Evolutionary conservation across 306 rosid species (phyloP), one percentile per base, ranked within the genome.

Genomic region (Canavalia gladiata): DNA sequence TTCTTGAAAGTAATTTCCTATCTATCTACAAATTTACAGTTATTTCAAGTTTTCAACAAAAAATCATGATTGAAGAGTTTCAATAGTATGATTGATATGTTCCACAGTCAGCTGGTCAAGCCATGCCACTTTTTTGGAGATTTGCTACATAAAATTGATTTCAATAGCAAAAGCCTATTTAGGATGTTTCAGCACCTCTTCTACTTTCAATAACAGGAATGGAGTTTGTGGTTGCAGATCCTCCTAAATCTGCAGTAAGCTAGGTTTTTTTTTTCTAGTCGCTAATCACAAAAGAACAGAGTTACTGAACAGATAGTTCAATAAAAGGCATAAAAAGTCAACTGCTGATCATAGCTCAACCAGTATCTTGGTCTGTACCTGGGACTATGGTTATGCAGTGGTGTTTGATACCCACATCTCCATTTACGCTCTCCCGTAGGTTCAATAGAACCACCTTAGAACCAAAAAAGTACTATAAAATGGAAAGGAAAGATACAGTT

Each of bases 61-160:
- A 72, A 65, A 45, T 18, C 28, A 72, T 47, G 70, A 39, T 66
- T 25, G 7, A 72, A 41, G 47, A 25, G 59, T 58, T 84, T 77
- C 63, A 62, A 54, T 39, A 35, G 50, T 18, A 18, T 18, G 3
- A 37, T 37, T 81, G 79, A 28, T 62, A 63, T 35, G 51, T 54
- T 85, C 56, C 72, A 47, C 51, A 41, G 47, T 83, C 47, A 83
- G 64, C 34, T 46, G 72, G 37, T 76, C 73, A 59, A 49, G 59
- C 18, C 68, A 45, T 28, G 68, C 33, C n/a, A 5, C 49, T 34
- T 8, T 31, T 55, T 63, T 12, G 75, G 45, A 50, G 30, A 51
- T 80, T 13, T n/a, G 31, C 49, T 7, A 65, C 68, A 66, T 51
- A 30, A 59, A 57, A 71, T 7, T 7, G 65, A 76, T 60, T 45